These are phyloP conservation scores for Trypanosoma congolense DNA, from an alignment of 208 protist genomes.

Conservation along the genomic window DNA sequence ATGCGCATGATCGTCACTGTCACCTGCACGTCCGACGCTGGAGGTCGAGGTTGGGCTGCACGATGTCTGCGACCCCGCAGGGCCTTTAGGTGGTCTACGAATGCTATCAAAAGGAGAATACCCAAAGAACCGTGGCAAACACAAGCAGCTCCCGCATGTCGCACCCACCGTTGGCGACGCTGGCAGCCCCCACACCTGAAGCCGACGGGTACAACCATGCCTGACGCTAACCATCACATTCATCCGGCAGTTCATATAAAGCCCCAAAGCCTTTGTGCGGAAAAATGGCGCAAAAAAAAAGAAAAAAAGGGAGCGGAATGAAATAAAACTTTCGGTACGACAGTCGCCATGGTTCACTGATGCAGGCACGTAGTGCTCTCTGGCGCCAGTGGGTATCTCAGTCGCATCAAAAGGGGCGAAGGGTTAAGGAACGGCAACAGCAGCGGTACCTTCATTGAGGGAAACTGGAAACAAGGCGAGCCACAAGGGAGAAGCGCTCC, in stretches of 20 bases:
- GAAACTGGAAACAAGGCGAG: too few relatives aligned
- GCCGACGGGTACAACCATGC: background rate
- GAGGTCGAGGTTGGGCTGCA: background rate
- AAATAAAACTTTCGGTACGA: background rate
- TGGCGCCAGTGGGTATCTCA: too few relatives aligned
- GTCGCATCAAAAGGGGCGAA: too few relatives aligned
- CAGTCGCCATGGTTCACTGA: background rate
- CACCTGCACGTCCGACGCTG: background rate
- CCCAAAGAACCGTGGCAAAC: conserved; percentile 8
- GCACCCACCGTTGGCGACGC: background rate
- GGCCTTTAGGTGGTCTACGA: conserved; percentile 17
- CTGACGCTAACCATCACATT: too few relatives aligned
- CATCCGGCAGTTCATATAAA: too few relatives aligned
- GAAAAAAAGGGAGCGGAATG: background rate
- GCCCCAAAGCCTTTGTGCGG: background rate
- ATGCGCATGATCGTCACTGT: background rate
- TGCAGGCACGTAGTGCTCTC: background rate
- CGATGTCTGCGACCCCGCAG: background rate
- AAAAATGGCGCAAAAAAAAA: background rate
- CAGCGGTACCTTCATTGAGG: too few relatives aligned
- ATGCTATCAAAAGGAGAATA: conserved; percentile 28
- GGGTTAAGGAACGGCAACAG: too few relatives aligned
- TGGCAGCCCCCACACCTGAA: background rate
- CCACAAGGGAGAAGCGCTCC: too few relatives aligned
- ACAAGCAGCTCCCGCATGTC: background rate